A percentile compares a stretch with the other conserved stretches of the same genome.
phyloP scores from a whole-genome alignment of 78 protist genomes.

The Chrysochromulina parva region DNA sequence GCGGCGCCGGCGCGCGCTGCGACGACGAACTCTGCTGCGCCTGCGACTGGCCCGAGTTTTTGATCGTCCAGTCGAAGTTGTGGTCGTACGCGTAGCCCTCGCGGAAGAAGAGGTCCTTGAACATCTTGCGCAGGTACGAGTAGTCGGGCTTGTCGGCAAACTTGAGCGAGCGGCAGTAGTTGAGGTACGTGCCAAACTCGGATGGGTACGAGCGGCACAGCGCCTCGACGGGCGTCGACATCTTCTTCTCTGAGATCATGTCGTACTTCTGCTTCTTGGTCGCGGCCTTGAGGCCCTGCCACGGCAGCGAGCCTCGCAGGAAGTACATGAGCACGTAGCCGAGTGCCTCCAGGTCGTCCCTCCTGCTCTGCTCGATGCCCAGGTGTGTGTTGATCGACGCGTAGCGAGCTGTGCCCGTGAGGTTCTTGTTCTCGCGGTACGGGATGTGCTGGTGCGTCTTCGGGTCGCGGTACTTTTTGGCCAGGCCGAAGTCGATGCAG shows the following conservation, averaged over 20 bases:
- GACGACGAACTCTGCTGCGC: too few species aligned
- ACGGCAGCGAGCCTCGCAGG: constrained; percentile 73
- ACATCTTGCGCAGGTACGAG: constrained; percentile 61
- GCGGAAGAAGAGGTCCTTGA: constrained; percentile 63
- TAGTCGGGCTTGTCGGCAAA: constrained; percentile 86
- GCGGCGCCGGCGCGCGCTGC: too few species aligned
- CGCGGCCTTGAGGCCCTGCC: constrained; percentile 78
- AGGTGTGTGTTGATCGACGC: constrained; percentile 59
- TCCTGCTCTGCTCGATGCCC: constrained; percentile 86
- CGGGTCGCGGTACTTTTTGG: too few species aligned
- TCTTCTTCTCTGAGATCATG: constrained; percentile 2
- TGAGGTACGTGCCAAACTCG: constrained; percentile 68
- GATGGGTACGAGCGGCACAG: constrained; percentile 26
- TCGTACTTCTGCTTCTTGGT: constrained; percentile 17
- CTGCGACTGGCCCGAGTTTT: not conserved
- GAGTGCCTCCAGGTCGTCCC: constrained; percentile 93
- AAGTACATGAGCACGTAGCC: constrained; percentile 81
- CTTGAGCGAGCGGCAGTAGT: constrained; percentile 64
- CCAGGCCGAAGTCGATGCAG: too few species aligned
- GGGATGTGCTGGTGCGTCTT: too few species aligned
- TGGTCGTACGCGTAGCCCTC: constrained; percentile 73
- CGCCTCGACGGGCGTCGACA: constrained; percentile 24
- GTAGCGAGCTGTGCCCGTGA: constrained; percentile 63
- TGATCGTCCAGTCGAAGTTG: constrained; percentile 80
- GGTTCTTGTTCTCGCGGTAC: not conserved